A percentile compares a stretch with the other conserved stretches of the same genome.
Evolutionary conservation across 306 rosid genomes (phyloP).

Genomic region (Ormosia semicastrata): DNA sequence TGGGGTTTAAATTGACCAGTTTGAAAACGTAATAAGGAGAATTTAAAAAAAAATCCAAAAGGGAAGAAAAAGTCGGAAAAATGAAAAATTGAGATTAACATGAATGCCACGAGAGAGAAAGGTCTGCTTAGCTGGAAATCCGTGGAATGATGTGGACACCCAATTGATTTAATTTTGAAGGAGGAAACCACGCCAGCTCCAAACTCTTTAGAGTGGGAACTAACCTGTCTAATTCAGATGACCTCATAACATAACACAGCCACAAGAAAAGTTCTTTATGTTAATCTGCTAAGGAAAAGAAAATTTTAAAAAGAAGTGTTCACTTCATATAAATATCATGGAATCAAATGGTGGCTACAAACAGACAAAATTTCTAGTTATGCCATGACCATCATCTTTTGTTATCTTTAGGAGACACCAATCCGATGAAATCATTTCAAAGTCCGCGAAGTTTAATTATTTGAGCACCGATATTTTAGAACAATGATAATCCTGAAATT

Average conservation of each 20-base stretch:
- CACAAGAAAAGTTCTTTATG: background rate
- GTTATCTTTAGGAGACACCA: background rate
- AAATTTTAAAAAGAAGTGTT: background rate
- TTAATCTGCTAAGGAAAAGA: background rate
- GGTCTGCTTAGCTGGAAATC: conserved; percentile 37
- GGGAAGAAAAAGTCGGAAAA: background rate
- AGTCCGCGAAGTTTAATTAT: background rate
- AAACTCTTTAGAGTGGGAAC: background rate
- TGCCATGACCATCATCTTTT: conserved; percentile 19
- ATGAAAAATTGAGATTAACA: background rate
- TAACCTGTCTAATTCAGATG: conserved; percentile 13
- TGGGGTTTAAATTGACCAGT: background rate
- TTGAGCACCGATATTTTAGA: conserved; percentile 2
- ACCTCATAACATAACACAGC: background rate
- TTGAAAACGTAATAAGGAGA: background rate
- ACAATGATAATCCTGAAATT: conserved; percentile 6
- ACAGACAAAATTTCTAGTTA: conserved; percentile 26
- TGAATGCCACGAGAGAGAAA: background rate
- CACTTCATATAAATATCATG: conserved; percentile 20
- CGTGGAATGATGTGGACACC: conserved; percentile 40
- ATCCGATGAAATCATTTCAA: conserved; percentile 6
- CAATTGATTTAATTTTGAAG: background rate
- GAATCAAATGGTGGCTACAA: conserved; percentile 35
- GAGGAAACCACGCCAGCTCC: conserved; percentile 34
- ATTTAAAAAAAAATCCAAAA: background rate